A percentile compares a stretch with the other conserved stretches of the same genome.
phyloP scores from a whole-genome alignment of 1,284 basidiomycete genomes.

The Cutaneotrichosporon sp. region DNA sequence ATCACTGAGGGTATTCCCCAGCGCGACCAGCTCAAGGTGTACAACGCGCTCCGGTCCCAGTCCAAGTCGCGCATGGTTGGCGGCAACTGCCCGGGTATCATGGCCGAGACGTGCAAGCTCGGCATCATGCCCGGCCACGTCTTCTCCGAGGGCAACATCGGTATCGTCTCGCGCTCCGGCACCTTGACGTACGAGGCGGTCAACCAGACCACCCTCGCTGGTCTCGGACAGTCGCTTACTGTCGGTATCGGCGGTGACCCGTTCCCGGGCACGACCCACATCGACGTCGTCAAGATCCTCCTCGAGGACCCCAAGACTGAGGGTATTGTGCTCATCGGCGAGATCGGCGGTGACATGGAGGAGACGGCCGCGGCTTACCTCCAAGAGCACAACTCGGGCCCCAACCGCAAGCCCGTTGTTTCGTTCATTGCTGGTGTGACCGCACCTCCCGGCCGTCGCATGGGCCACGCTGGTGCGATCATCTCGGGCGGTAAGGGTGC shows the following conservation, averaged over 20 bases:
- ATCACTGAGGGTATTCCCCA: slow-evolving; percentile 98
- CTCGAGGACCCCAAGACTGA: slow-evolving; percentile 89
- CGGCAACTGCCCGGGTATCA: slow-evolving; percentile 93
- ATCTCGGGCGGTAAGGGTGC: slow-evolving; percentile 97
- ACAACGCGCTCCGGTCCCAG: slow-evolving; percentile 90
- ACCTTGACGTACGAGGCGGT: slow-evolving; percentile 60
- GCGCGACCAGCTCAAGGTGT: slow-evolving; percentile 88
- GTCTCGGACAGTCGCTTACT: slow-evolving; percentile 93
- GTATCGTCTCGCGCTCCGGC: slow-evolving; percentile 94
- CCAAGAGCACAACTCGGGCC: slow-evolving; percentile 85
- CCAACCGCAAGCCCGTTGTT: slow-evolving; percentile 90
- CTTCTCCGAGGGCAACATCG: slow-evolving; percentile 91
- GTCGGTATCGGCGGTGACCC: slow-evolving; percentile 99
- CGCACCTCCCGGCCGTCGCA: slow-evolving; percentile 93
- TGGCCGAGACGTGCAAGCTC: slow-evolving; percentile 98
- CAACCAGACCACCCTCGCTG: slow-evolving; percentile 80
- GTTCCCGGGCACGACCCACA: slow-evolving; percentile 80
- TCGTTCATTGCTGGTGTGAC: slow-evolving; percentile 97
- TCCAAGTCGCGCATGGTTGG: slow-evolving; percentile 92
- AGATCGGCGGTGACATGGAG: slow-evolving; percentile 99
- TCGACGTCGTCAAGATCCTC: slow-evolving; percentile 96
- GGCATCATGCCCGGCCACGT: slow-evolving; percentile 99
- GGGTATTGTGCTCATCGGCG: slow-evolving; percentile 97
- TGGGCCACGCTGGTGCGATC: slow-evolving; percentile 99
- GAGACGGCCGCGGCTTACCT: slow-evolving; percentile 98